Evolutionary conservation across 2,329 filamentous ascomycete genomes (phyloP), one percentile per base, ranked within the genome.

Genomic region (Pseudogymnoascus destructans): DNA sequence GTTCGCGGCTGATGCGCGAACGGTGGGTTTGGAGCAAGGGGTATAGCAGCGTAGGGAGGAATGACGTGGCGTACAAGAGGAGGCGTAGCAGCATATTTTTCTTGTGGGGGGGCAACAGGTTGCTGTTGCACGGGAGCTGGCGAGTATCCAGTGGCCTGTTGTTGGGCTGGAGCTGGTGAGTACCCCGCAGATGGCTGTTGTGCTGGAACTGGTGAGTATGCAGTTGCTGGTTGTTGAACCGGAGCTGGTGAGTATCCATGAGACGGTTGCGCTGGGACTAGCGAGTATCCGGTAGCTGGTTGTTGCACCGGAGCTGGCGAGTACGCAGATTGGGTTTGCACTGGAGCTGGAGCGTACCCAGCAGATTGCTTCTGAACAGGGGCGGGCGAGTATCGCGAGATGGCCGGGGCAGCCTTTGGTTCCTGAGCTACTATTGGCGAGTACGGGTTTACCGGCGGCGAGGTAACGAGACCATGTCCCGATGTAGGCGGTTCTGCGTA

Each of bases 1-100:
- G 82, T 85, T 62, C 82, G 74, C 7, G 82, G 82, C 61, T 81
- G 76, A 65, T 85, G 80, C 52, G 80, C 73, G 38, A 84, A 71
- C 35, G 75, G 69, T 11, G 78, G 71, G 23, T 77, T 46, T 27
- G 61, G 42, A 32, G 55, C 57, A 42, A 58, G 66, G 2, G 77
- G 77, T 9, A 79, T 79, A 4, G 81, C 66, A 30, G 67, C 67
- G 54, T 68, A 69, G 57, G 65, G 74, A 46, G 63, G 59, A 17
- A 52, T 52, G n/a, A 52, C 46, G 60, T 67, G 64, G 32, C 68
- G 58, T 35, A 69, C 64, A 21, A 65, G 68, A 38, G 69, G 66
- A 19, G 68, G 63, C 21, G 69, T 67, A 27, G 73, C 74, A 40
- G 74, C 76, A 8, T 71, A 64, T 52, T 52, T 52, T 17, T 25